These are phyloP conservation scores for Euphorbia schlechtendalii DNA, from an alignment of 441 rosid genomes.

Conservation along the genomic window DNA sequence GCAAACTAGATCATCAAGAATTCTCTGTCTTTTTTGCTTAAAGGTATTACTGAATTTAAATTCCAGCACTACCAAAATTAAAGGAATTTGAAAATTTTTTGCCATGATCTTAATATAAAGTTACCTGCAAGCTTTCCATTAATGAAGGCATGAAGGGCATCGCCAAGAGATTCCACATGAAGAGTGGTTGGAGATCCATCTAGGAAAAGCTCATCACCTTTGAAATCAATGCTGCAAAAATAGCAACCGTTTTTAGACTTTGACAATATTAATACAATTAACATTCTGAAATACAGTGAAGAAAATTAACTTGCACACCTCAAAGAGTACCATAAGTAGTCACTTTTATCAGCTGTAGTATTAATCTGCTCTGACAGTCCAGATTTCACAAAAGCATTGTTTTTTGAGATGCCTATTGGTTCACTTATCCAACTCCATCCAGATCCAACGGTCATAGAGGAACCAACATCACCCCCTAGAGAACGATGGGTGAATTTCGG, in stretches of 20 bases:
- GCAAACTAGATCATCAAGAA: background rate
- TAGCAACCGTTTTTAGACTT: background rate
- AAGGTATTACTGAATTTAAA: background rate
- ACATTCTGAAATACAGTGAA: conserved; percentile 10
- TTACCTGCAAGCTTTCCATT: conserved; percentile 81
- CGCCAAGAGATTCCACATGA: conserved; percentile 83
- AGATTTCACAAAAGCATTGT: conserved; percentile 42
- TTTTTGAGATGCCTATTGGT: conserved; percentile 76
- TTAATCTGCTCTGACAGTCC: conserved; percentile 87
- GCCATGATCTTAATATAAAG: background rate
- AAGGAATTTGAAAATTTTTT: background rate
- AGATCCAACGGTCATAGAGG: conserved; percentile 38
- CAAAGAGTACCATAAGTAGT: conserved; percentile 87
- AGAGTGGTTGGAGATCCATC: conserved; percentile 70
- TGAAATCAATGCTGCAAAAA: conserved; percentile 42
- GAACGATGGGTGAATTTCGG: conserved; percentile 49
- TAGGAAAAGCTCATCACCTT: conserved; percentile 51
- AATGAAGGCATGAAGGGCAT: conserved; percentile 69
- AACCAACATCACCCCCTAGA: conserved; percentile 34
- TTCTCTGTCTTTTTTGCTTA: background rate
- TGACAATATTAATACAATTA: too few species aligned
- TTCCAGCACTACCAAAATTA: background rate
- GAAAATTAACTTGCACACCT: conserved; percentile 39
- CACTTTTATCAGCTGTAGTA: conserved; percentile 79
- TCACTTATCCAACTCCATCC: conserved; percentile 79